Evolutionary conservation across 805 yeast species (phyloP).

Genomic region (Soucietia sequanensis): DNA sequence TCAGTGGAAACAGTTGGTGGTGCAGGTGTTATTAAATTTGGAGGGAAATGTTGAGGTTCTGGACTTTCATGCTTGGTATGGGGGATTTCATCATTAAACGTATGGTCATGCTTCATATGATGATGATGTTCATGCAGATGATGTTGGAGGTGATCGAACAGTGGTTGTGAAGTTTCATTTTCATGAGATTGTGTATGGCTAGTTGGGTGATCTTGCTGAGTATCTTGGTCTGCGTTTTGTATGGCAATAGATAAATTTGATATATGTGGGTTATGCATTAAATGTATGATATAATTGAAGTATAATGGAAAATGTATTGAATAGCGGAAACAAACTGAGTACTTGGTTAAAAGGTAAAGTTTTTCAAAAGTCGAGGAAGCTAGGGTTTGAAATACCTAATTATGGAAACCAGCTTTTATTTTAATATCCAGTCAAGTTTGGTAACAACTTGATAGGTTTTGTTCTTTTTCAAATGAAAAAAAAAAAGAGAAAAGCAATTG

Average conservation of each 20-base stretch:
- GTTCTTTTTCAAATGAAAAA: too few species aligned
- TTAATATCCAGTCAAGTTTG: too few species aligned
- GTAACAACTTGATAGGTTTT: too few species aligned
- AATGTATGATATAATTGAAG: too few species aligned
- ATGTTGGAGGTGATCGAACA: too few species aligned
- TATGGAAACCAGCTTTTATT: too few species aligned
- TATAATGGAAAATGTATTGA: too few species aligned
- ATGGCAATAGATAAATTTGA: slow-evolving; percentile 46
- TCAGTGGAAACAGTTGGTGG: slow-evolving; percentile 30
- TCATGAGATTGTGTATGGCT: slow-evolving; percentile 9
- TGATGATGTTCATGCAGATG: slow-evolving; percentile 8
- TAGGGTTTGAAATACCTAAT: too few species aligned
- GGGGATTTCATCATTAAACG: slow-evolving; percentile 7
- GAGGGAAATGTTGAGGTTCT: slow-evolving; percentile 19
- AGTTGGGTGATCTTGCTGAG: slow-evolving; percentile 12
- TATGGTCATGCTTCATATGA: slow-evolving; percentile 1
- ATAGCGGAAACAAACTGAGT: too few species aligned
- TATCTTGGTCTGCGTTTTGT: slow-evolving; percentile 36
- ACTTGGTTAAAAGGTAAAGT: too few species aligned
- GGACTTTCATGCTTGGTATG: too few species aligned
- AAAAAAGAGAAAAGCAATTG: background rate
- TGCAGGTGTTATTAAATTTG: slow-evolving; percentile 23
- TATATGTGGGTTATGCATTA: slow-evolving; percentile 22
- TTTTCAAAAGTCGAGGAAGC: too few species aligned
- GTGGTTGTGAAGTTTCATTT: background rate